Base-by-base conservation (phyloP, 345 rosid species). In the Stellera chamaejasme region DNA sequence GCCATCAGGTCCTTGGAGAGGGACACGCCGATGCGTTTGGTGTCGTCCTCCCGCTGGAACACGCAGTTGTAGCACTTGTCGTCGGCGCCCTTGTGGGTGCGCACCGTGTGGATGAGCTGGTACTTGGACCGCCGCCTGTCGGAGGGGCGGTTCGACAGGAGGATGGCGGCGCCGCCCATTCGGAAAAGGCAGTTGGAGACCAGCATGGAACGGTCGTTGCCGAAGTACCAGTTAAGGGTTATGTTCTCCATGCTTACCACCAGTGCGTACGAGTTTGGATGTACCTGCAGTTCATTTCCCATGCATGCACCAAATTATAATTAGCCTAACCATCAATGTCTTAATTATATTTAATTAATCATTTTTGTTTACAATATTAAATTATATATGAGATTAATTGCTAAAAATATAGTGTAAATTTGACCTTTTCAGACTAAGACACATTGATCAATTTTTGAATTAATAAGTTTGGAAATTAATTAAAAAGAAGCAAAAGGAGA, bases 231-330 rank as follows among this genome's bases (percentile, higher is more conserved):
- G 54, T 87, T 87, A 16, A 75, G 74, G 28, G 95, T 85, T 11
- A 87, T 80, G 77, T 88, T 85, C 79, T 91, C 98, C 82, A 85
- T 91, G 78, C 98, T 91, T 19, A 91, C 91, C 4, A 91, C 96
- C 11, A 91, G 61, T 3, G 94, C 96, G 60, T 91, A 91, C n/a
- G 94, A 81, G 62, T 85, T 81, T 27, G 96, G 91, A 11, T 81
- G 84, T 16, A 72, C 97, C 97, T 90, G 76, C 51, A 12, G 13
- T 10, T 23, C 39, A 32, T 32, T 4, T 32, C 9, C 5, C 39
- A 32, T 32, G 39, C 39, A 32, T 4, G 39, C 9, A 19, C 23
- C 23, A 19, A 19, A 19, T 19, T 19, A 19, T 19, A 19, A 19
- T 19, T 19, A 19, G 23, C 1, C 23, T 19, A 19, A 19, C 23